A percentile compares a stretch with the other conserved stretches of the same genome.
phyloP scores from a whole-genome alignment of 805 yeast genomes.

The Zygoascus bituminiphila region DNA sequence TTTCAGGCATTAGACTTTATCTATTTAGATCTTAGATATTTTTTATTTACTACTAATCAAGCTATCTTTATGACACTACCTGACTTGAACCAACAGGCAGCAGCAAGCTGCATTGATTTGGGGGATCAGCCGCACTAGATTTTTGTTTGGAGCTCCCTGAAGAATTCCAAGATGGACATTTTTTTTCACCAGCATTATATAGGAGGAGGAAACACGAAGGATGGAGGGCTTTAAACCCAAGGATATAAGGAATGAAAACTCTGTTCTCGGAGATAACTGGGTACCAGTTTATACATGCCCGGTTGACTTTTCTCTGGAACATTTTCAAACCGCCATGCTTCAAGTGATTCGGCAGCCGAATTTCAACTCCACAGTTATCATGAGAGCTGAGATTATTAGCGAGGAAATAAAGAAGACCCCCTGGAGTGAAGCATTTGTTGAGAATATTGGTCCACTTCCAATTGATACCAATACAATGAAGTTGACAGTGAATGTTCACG shows the following conservation, averaged over 20 bases:
- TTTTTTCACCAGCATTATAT: too few species aligned
- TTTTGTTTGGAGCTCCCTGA: too few species aligned
- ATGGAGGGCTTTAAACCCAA: conserved; percentile 1
- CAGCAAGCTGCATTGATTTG: too few species aligned
- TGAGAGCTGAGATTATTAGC: conserved; percentile 68
- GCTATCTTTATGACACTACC: too few species aligned
- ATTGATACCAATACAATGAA: conserved; percentile 33
- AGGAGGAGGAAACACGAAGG: too few species aligned
- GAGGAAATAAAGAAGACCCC: conserved; percentile 15
- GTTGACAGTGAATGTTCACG: conserved; percentile 13
- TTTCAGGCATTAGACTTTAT: too few species aligned
- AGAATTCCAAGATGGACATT: too few species aligned
- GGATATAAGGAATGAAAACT: conserved; percentile 33
- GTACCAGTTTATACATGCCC: conserved; percentile 47
- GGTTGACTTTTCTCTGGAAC: conserved; percentile 36
- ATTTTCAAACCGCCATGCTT: conserved; percentile 69
- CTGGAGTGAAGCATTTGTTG: background rate
- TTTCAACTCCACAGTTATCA: conserved; percentile 82
- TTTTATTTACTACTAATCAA: too few species aligned
- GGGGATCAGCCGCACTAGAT: too few species aligned
- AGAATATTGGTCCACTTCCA: conserved; percentile 7
- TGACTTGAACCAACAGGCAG: too few species aligned
- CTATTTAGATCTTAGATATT: too few species aligned
- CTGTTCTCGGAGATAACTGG: conserved; percentile 56
- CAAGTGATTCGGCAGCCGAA: conserved; percentile 77